A percentile compares a stretch with the other conserved stretches of the same genome.
Evolutionary conservation across 257 asterid genomes (phyloP).

Genomic region (Solanum stenotomum): DNA sequence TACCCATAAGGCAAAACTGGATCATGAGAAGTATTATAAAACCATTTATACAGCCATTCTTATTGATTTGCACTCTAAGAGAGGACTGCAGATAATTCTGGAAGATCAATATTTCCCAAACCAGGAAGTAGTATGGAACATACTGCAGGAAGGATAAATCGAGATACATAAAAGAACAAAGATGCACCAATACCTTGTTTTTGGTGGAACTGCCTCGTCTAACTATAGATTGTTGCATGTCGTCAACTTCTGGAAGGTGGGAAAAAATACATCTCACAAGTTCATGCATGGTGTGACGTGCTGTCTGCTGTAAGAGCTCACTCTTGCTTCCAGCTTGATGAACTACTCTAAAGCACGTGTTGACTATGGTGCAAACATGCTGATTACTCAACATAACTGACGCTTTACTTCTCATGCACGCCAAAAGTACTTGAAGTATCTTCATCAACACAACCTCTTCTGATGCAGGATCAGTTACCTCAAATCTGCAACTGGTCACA

Average conservation of each 20-base stretch:
- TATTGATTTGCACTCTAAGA: background rate
- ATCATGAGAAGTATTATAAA: background rate
- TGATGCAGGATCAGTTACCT: slow-evolving; percentile 93
- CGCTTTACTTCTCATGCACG: slow-evolving; percentile 86
- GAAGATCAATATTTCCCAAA: background rate
- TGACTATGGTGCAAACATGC: slow-evolving; percentile 86
- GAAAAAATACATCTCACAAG: slow-evolving; percentile 87
- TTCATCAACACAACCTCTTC: slow-evolving; percentile 91
- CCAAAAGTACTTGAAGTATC: slow-evolving; percentile 94
- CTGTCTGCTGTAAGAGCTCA: slow-evolving; percentile 75
- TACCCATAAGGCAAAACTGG: background rate
- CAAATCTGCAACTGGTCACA: slow-evolving; percentile 97
- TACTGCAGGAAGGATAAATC: background rate
- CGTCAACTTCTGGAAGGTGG: slow-evolving; percentile 82
- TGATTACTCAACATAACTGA: slow-evolving; percentile 82
- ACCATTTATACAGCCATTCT: background rate
- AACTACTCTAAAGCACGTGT: slow-evolving; percentile 75
- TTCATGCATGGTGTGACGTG: slow-evolving; percentile 93
- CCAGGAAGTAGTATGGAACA: slow-evolving; percentile 1
- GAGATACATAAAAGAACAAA: background rate
- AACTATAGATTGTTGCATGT: slow-evolving; percentile 52
- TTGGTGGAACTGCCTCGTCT: slow-evolving; percentile 39
- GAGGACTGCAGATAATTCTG: background rate
- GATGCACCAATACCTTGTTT: background rate
- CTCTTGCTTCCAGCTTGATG: slow-evolving; percentile 94